Evolutionary conservation across 176 grass and related monocot genomes (phyloP), one percentile per base, ranked within the genome.

Genomic region (Oropetium thomaeum): DNA sequence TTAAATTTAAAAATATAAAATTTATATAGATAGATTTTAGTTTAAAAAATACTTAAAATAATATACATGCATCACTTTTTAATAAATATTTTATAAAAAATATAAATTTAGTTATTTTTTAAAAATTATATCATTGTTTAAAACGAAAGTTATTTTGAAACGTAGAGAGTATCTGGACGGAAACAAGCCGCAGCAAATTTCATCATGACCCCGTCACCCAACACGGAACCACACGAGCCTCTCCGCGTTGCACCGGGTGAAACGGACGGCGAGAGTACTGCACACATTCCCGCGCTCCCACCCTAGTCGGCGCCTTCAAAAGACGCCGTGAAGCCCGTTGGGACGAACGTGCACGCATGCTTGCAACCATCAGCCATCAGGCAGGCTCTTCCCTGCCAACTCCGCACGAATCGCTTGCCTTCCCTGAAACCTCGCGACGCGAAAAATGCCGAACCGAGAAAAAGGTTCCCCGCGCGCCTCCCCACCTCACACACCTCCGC

Each of bases 361-460:
- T 2, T 11, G 53, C 22, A 57, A 23, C 41, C 33, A 19, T 1
- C 20, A 37, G 16, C 20, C 7, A 13, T 12, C 44, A 47, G 5
- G 5, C 39, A 44, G 42, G 49, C 49, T 52, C 49, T 22, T 19
- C 40, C 14, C 65, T 14, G 3, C 4, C 58, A n/a, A n/a, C 23
- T 63, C 41, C 63, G 17, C 37, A 54, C 65, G 27, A 45, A 47
- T 69, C 12, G 37, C 40, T 31, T 34, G 44, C 37, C 68, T 58
- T 39, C 70, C 81, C 79, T 71, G n/a, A 83, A 87, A 83, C 61
- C 76, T 73, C 59, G 79, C 78, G 80, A 31, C 58, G 71, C 65
- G 43, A 55, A 23, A 80, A 80, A 77, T 52, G 60, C 54, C 85
- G 40, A 78, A 71, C 84, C 37, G 58, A 65, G 66, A 35, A 51